Percentiles rank a stretch among this genome's conserved stretches.
Conservation (phyloP, 1,284 basidiomycete genomes). For the Caloboletus inedulis region DNA sequence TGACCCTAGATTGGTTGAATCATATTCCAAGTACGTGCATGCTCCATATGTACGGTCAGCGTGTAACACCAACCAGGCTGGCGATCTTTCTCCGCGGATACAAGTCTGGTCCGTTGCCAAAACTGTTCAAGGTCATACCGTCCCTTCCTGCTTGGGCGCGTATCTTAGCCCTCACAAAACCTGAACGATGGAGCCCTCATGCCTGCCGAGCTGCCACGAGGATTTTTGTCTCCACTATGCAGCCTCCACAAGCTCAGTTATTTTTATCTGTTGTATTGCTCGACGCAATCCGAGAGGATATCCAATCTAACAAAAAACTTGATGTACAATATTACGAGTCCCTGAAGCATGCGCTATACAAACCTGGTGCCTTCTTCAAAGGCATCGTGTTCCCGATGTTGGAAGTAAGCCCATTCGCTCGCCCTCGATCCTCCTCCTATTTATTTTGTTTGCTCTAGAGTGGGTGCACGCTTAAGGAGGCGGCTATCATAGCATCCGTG, state of each 20-base stretch:
- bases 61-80: constrained; percentile 45
- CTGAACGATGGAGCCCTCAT: constrained; percentile 94
- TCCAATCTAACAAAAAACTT: constrained; percentile 82
- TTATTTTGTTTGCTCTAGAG: constrained; percentile 7
- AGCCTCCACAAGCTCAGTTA: constrained; percentile 92
- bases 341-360: constrained; percentile 90
- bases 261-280: constrained; percentile 92
- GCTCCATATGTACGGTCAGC: not conserved
- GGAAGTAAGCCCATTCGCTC: constrained; percentile 56
- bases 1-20: constrained; percentile 94
- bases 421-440: not conserved
- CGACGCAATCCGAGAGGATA: constrained; percentile 90
- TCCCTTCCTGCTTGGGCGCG: constrained; percentile 96
- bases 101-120: constrained; percentile 94
- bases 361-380: constrained; percentile 98
- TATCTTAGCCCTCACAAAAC: constrained; percentile 89
- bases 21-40: constrained; percentile 80
- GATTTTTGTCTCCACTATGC: constrained; percentile 97
- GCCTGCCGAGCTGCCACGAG: constrained; percentile 92
- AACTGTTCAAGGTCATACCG: constrained; percentile 98
- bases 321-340: constrained; percentile 94
- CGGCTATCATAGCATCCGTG: constrained; percentile 91
- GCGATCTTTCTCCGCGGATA: constrained; percentile 87
- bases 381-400: constrained; percentile 95
- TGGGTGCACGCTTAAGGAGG: constrained; percentile 92